A percentile compares a stretch with the other conserved stretches of the same genome.
Conservation (phyloP, 306 rosid species). For the Notholithocarpus densiflorus region DNA sequence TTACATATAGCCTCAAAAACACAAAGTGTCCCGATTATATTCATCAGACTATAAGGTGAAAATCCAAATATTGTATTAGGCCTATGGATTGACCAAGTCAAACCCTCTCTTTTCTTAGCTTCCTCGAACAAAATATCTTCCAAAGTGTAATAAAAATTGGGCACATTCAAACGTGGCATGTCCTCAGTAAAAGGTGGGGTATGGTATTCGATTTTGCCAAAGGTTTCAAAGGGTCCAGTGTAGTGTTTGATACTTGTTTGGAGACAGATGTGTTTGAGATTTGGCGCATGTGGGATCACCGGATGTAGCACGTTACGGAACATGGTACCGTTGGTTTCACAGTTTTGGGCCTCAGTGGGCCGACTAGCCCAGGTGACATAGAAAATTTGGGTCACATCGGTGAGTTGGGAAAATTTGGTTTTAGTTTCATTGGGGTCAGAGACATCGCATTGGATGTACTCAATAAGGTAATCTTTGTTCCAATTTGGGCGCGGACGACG, state of each 20-base stretch:
- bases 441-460: conserved; percentile 68
- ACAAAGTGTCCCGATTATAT: conserved; percentile 34
- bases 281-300: conserved; percentile 49
- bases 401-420: conserved; percentile 45
- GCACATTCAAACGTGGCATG: conserved; percentile 10
- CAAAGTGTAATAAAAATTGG: conserved; percentile 49
- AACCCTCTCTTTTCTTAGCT: conserved; percentile 30
- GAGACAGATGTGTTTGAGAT: conserved; percentile 62
- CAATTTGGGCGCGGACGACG: conserved; percentile 61
- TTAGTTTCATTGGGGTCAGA: conserved; percentile 44
- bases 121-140: conserved; percentile 56
- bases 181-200: too few species aligned
- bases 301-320: conserved; percentile 46
- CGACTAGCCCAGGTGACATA: conserved; percentile 54
- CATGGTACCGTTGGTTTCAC: conserved; percentile 54
- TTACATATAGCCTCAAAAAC: conserved; percentile 67
- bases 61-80: conserved; percentile 28
- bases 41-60: not conserved
- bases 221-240: conserved; percentile 37
- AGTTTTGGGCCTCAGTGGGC: conserved; percentile 47
- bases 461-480: conserved; percentile 57
- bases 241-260: conserved; percentile 66
- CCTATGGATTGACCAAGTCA: conserved; percentile 61
- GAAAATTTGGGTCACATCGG: conserved; percentile 69
- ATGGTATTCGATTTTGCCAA: conserved; percentile 12